Base-by-base conservation (phyloP, 768 basidiomycete genomes). In the Chalciporus sphaerocephalus region DNA sequence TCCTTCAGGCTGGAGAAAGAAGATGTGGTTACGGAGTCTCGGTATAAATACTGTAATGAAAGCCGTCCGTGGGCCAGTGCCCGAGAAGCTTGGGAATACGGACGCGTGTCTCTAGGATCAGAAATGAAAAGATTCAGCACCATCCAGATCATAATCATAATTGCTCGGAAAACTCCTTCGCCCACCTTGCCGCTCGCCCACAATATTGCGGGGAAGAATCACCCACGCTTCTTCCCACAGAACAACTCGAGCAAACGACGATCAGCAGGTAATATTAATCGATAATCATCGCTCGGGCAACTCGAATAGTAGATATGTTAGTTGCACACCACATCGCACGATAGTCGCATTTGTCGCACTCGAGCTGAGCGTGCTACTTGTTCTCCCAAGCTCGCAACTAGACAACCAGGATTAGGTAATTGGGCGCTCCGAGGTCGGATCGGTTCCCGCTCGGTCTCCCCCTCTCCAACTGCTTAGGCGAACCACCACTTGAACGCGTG, bases 401-500 rank as follows among this genome's bases (percentile, higher is more conserved):
- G n/a, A n/a, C 27, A 12, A 28, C 12, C 27, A 3, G 27, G 12
- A 28, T 28, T 28, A 28, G 27, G 28, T n/a, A 30, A 30, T 12
- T 30, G 12, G 15, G 28, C 5, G 28, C 28, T n/a, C 3, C n/a
- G 13, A 12, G 28, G 28, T 37, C n/a, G 22, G 42, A 30, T 49
- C 50, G 50, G 57, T 48, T 49, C 52, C 48, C 47, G 44, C 51
- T 30, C 3, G 28, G 28, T 30, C 28, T 30, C 15, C 28, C 28
- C 15, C 4, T 30, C 15, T n/a, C 30, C 45, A 23, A 47, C 40
- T 38, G 16, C 43, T 56, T 52, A 62, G 59, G 47, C 56, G 53
- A 32, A 28, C 11, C 28, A 28, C 28, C 28, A 28, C 42, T 32
- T 33, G 24, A 27, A 42, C 17, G 18, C 57, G 54, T 52, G 60